Evolutionary conservation across 768 basidiomycete species (phyloP), one percentile per base, ranked within the genome.

Genomic region (Gautieria morchelliformis): DNA sequence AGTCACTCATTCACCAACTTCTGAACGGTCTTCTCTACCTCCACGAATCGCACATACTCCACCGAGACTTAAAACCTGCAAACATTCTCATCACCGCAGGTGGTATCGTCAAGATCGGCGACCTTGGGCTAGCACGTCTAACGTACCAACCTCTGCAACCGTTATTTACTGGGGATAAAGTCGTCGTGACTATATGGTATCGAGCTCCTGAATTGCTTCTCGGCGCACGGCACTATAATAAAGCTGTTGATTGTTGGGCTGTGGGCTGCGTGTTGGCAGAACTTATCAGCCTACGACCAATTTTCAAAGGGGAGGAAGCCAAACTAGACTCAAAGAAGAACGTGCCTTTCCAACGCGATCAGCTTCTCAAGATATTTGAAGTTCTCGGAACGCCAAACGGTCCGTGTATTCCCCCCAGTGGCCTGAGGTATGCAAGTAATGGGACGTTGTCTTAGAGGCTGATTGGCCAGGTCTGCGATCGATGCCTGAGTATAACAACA

Each of bases 101-200:
- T 10, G 95, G 95, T 2, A 80, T 90, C 39, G 93, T 99, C 65
- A 98, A 98, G 71, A 98, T 99, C 52, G 96, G 94, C n/a, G 96
- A 99, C 68, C 76, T 98, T 1, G 96, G 96, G 22, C 82, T 99
- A 15, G 96, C 96, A 1, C 81, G 96, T 33, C 78, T 98, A 32
- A 86, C 89, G 58, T 87, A 93, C 65, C 84, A 92, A 59, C 96
- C 96, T 6, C 77, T 99, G 1, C 93, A 96, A 62, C 86, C 89
- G 1, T 75, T 99, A 2, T 93, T 90, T 67, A 84, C 84, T 0
- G 94, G 94, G 15, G 96, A 99, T 72, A 98, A 98, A 65, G 94
- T 99, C 27, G 96, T 98, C 37, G 96, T 99, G 12, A 99, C 96
- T 0, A 98, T 99, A 66, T 98, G 96, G 96, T 99, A 99, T 68